Conservation (phyloP, 78 protist species). For the Carpediemonas membranifera region DNA sequence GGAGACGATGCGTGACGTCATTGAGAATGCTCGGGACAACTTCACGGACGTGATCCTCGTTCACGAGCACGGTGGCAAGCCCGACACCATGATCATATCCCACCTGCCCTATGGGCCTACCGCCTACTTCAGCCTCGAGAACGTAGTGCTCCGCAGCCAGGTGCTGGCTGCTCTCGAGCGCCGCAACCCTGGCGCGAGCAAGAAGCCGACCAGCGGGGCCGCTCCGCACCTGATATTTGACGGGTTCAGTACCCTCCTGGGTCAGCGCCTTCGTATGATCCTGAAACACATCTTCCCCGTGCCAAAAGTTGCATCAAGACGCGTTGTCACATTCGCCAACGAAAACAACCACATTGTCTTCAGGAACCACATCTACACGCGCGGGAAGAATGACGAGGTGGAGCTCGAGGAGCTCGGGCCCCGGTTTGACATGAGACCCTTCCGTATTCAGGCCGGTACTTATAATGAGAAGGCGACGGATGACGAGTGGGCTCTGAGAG, state of each 20-base stretch:
- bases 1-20: conserved; percentile 54
- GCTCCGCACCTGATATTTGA: conserved; percentile 90
- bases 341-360: no score
- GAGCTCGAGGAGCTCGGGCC: conserved; percentile 86
- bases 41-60: conserved; percentile 88
- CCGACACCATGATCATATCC: conserved; percentile 74
- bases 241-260: conserved; percentile 70
- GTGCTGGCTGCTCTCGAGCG: conserved; percentile 16
- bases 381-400: conserved; percentile 20
- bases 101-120: conserved; percentile 99
- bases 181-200: no score
- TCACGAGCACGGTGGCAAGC: conserved; percentile 72
- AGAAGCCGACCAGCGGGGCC: conserved; percentile 49
- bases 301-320: conserved; percentile 65
- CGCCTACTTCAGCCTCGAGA: conserved; percentile 78
- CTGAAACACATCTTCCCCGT: conserved; percentile 91
- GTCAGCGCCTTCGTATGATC: conserved; percentile 57
- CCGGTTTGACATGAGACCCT: conserved; percentile 78
- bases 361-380: not conserved
- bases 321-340: conserved; percentile 84
- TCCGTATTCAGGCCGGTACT: conserved; percentile 77
- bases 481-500: no score
- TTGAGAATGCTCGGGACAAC: conserved; percentile 67
- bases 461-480: no score
- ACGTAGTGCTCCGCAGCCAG: conserved; percentile 86